Base-by-base conservation (phyloP, 2,329 filamentous ascomycete species). In the Phialophora expanda region DNA sequence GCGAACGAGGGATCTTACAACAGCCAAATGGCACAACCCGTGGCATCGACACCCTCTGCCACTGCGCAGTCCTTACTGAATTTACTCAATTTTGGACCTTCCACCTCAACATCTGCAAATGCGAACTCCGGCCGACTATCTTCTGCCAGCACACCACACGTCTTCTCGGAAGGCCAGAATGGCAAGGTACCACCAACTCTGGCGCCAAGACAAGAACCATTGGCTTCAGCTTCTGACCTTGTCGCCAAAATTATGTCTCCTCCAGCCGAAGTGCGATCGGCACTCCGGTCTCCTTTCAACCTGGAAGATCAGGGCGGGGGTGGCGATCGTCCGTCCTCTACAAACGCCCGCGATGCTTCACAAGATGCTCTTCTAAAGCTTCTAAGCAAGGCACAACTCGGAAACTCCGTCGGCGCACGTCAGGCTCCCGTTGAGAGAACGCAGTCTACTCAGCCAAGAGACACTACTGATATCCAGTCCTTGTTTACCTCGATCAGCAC, bases 361-460 rank as follows among this genome's bases (percentile, higher is more conserved):
- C 91, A 96, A 77, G 89, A 94, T 69, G 91, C 95, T 75, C 83
- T 99, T 56, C 87, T 98, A 68, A 90, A 92, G 73, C 83, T 98
- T 65, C 85, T 99, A 69, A 95, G 93, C 74, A 89, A 90, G 56
- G 88, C 90, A 60, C 93, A 62, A 38, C 24, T 59, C 17, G 51
- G 32, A 14, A 64, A 56, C 24, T 38, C 61, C 4, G n/a, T 54
- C 17, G 46, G 44, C n/a, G 61, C 34, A 26, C 58, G 62, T 48
- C 41, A 62, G n/a, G 34, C 53, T n/a, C 56, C 63, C 30, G 34
- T 38, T 51, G 69, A 71, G n/a, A 57, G 56, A 44, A 20, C 58
- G 26, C 63, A 54, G 41, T 44, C 32, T 34, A 44, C 34, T n/a
- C 62, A 58, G 24, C 50, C 44, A 22, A 24, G 65, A 9, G 64